Base-by-base conservation (phyloP, 2,329 filamentous ascomycete species). In the Aspergillus fischeri region DNA sequence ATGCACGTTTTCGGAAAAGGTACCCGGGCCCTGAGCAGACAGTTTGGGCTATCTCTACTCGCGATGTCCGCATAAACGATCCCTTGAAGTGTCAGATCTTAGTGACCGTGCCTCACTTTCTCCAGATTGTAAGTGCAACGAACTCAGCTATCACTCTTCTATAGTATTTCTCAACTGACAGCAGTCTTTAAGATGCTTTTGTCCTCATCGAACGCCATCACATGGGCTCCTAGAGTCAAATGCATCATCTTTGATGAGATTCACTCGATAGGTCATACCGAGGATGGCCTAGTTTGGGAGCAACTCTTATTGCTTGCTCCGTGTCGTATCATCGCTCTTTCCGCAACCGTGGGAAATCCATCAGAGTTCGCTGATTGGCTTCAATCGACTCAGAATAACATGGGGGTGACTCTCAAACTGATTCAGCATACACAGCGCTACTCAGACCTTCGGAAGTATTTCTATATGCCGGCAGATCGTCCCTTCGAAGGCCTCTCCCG, bases 241-340 rank as follows among this genome's bases (percentile, higher is more conserved):
- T 81, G 88, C 51, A 91, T 92, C 67, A 91, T 92, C 52, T 92
- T 92, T 57, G 89, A 93, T 66, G 89, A 93, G 73, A 86, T 92
- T 1, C 89, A 93, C 69, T 91, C 84, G 35, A 92, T 93, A 58
- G 88, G 89, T 0, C 86, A 92, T 68, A 82, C 86, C 0, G 86
- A 91, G 7, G 89, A 92, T 62, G 89, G 89, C 53, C 76, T 91
- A 1, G 79, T 92, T 2, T 93, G 88, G 89, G 89, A 93, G 65
- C 89, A 92, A 67, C 78, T 93, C 3, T 76, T 92, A 1, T 79
- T 92, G 1, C 79, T 91, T 59, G 83, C 88, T 0, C 88, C 88
- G 1, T 92, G 88, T 63, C 89, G 88, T 0, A 89, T 93, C 51
- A 88, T 92, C 61, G 89, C 89, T 0, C 80, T 93, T 1, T 92